Evolutionary conservation across 805 yeast species (phyloP).

Genomic region (Sugiyamaella valdiviana): DNA sequence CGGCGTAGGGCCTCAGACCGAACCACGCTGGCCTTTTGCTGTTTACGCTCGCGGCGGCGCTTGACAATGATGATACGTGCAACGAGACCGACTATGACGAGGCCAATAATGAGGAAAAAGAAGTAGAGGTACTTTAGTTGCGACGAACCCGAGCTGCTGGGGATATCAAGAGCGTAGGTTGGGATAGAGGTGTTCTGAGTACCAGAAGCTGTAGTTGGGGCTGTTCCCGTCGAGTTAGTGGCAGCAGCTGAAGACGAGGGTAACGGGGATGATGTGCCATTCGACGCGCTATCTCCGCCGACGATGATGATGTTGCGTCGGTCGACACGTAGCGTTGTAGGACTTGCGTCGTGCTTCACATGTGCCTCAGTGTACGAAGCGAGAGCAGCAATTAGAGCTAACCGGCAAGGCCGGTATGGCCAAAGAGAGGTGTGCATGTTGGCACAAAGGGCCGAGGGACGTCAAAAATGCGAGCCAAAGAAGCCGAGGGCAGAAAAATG

Average conservation of each 20-base stretch:
- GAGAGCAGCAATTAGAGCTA: too few species aligned
- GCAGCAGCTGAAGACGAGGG: conserved; percentile 1
- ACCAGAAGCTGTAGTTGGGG: background rate
- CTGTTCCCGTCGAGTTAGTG: background rate
- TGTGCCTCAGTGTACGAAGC: too few species aligned
- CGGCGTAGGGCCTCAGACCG: conserved; percentile 20
- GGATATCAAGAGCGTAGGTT: conserved; percentile 11
- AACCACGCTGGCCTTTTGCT: conserved; percentile 10
- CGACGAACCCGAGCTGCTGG: conserved; percentile 13
- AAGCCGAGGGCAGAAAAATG: too few species aligned
- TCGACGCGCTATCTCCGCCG: conserved; percentile 3
- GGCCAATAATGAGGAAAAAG: conserved; percentile 19
- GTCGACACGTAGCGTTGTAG: background rate
- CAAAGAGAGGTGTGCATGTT: too few species aligned
- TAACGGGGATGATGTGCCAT: conserved; percentile 2
- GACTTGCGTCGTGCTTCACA: too few species aligned
- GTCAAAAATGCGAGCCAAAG: too few species aligned
- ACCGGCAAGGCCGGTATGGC: too few species aligned
- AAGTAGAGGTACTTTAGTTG: conserved; percentile 19
- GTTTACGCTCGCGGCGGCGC: conserved; percentile 16
- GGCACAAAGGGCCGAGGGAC: too few species aligned
- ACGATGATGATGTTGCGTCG: conserved; percentile 10
- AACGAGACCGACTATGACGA: conserved; percentile 16
- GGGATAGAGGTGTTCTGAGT: conserved; percentile 10
- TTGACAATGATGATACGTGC: conserved; percentile 16